These are phyloP conservation scores for Colletotrichum sp. DNA, from an alignment of 2,329 filamentous ascomycete species.

Conservation along the genomic window DNA sequence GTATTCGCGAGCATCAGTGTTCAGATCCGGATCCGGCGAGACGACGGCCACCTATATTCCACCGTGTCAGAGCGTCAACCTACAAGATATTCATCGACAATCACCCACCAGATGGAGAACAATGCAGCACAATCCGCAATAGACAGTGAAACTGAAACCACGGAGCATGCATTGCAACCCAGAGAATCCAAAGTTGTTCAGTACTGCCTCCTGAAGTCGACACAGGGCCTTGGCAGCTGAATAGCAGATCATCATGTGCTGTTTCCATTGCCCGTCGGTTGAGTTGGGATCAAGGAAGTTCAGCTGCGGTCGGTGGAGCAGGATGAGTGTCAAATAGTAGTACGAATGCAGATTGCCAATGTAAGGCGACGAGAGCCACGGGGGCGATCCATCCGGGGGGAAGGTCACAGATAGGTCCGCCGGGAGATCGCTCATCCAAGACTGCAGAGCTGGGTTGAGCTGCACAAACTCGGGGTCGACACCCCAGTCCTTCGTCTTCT, in stretches of 20 bases:
- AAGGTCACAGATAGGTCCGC: constrained; percentile 79
- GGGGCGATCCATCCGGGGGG: constrained; percentile 77
- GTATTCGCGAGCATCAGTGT: constrained; percentile 82
- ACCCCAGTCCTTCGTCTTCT: constrained; percentile 78
- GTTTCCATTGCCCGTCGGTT: constrained; percentile 80
- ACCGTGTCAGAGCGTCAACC: background rate
- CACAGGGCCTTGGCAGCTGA: constrained; percentile 85
- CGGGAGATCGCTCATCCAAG: constrained; percentile 80
- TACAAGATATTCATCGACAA: background rate
- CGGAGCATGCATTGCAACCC: constrained; percentile 91
- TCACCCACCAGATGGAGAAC: constrained; percentile 86
- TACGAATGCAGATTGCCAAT: constrained; percentile 90
- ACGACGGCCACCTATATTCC: constrained; percentile 81
- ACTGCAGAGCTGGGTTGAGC: constrained; percentile 76
- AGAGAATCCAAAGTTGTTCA: constrained; percentile 76
- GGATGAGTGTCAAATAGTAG: constrained; percentile 82
- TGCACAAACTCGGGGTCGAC: constrained; percentile 82
- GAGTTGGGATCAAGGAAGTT: constrained; percentile 76
- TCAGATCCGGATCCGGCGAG: constrained; percentile 88
- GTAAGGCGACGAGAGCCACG: constrained; percentile 86
- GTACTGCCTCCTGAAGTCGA: constrained; percentile 82
- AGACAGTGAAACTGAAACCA: constrained; percentile 95
- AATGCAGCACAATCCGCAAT: constrained; percentile 87
- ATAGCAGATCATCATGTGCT: constrained; percentile 87
- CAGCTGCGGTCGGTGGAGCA: constrained; percentile 87